Conservation (phyloP, 2,329 filamentous ascomycete genomes). For the Trichoderma atroviride region DNA sequence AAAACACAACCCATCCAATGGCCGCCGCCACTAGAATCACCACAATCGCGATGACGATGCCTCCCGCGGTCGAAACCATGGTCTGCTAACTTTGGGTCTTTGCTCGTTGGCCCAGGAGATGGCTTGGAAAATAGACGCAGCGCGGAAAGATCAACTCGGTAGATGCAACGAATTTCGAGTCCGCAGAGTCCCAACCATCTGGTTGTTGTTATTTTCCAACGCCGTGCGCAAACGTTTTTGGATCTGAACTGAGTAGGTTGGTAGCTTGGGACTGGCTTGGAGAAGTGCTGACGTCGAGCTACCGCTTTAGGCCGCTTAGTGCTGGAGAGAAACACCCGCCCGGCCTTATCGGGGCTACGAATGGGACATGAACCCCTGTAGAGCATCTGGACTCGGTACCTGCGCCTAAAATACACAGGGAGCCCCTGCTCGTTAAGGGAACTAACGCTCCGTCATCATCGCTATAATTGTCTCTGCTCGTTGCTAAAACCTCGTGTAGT, state of each 20-base stretch:
- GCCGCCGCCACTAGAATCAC: constrained; percentile 60
- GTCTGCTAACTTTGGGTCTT: constrained; percentile 29
- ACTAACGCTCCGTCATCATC: constrained; percentile 6
- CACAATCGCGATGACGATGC: constrained; percentile 73
- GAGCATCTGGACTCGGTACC: neutral
- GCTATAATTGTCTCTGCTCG: constrained; percentile 5
- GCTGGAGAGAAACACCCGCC: neutral
- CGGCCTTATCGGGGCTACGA: neutral
- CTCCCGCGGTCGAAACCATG: constrained; percentile 63
- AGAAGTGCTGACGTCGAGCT: constrained; percentile 22
- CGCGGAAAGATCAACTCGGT: neutral
- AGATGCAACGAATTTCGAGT: neutral
- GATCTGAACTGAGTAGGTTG: neutral
- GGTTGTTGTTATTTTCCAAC: neutral
- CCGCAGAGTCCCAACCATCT: neutral
- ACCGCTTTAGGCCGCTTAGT: constrained; percentile 15
- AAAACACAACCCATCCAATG: constrained; percentile 69
- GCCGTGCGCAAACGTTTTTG: neutral
- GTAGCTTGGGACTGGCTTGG: neutral
- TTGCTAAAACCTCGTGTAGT: neutral
- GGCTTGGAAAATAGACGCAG: neutral
- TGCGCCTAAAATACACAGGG: neutral
- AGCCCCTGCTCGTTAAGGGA: neutral
- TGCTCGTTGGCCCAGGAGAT: neutral
- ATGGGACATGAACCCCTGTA: neutral